Conservation (phyloP, 1,284 basidiomycete genomes). For the Pyrrhoderma lamaoense region DNA sequence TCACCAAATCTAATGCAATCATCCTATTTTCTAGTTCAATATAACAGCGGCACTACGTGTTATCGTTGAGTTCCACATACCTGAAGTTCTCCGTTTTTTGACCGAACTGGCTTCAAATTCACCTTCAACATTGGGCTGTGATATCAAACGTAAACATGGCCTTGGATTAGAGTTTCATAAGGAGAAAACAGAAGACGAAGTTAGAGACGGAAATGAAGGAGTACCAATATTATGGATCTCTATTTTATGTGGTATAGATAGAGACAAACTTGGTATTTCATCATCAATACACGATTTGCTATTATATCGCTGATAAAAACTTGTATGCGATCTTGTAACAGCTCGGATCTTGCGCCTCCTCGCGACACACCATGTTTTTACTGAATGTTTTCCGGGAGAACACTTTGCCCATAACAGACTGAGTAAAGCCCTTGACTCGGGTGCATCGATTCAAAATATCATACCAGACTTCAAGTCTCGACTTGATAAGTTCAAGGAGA, state of each 20-base stretch:
- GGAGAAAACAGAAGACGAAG: neutral
- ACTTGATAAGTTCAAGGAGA: neutral
- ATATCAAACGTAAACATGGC: too few relatives aligned
- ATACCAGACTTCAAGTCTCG: neutral
- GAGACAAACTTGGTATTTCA: slow-evolving; percentile 21
- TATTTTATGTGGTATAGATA: slow-evolving; percentile 15
- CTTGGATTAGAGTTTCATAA: neutral
- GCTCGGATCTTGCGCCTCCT: slow-evolving; percentile 30
- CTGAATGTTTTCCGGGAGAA: slow-evolving; percentile 28
- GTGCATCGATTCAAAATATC: slow-evolving; percentile 19
- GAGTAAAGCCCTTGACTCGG: slow-evolving; percentile 27
- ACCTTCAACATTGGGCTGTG: too few relatives aligned
- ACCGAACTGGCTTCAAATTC: neutral
- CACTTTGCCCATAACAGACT: slow-evolving; percentile 31
- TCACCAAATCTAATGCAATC: too few relatives aligned
- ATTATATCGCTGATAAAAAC: too few relatives aligned
- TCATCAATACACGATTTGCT: neutral
- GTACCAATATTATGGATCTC: slow-evolving; percentile 20
- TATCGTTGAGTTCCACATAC: slow-evolving; percentile 12
- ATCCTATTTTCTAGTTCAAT: slow-evolving; percentile 5
- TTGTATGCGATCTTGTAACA: too few relatives aligned
- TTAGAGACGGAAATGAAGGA: slow-evolving; percentile 13
- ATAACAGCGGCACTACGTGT: slow-evolving; percentile 15
- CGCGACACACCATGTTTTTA: slow-evolving; percentile 30
- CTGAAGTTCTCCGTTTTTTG: slow-evolving; percentile 11